Percentiles rank a stretch among this genome's conserved stretches.
phyloP scores from a whole-genome alignment of 176 grass and related monocot genomes.

The Juncus effusus region DNA sequence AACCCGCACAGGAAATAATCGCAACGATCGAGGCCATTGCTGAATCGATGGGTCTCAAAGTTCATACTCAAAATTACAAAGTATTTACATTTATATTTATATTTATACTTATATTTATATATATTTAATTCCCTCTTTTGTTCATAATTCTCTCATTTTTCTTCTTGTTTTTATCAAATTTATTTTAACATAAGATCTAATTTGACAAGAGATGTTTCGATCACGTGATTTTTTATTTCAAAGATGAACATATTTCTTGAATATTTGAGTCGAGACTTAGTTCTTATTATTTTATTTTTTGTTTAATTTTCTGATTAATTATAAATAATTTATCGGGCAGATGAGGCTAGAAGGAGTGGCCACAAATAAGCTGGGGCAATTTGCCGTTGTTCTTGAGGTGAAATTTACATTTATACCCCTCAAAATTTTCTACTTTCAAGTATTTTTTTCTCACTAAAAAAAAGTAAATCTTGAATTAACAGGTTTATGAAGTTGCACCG shows the following conservation, averaged over 20 bases:
- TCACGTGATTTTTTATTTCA: no score
- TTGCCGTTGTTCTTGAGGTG: slow-evolving; percentile 93
- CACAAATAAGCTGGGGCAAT: slow-evolving; percentile 49
- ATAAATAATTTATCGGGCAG: slow-evolving; percentile 32
- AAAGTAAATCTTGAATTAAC: slow-evolving; percentile 10
- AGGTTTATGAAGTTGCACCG: slow-evolving; percentile 95
- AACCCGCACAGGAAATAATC: slow-evolving; percentile 65
- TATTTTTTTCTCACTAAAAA: slow-evolving; percentile 30
- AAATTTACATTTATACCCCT: slow-evolving; percentile 1
- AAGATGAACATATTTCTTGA: slow-evolving; percentile 18
- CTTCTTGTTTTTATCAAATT: background rate
- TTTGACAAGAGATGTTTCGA: no score
- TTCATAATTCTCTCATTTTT: background rate
- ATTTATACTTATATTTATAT: background rate
- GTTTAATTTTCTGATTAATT: background rate
- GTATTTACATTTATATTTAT: slow-evolving; percentile 34
- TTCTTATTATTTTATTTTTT: slow-evolving; percentile 9
- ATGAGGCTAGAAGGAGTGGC: slow-evolving; percentile 75
- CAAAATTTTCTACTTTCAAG: slow-evolving; percentile 7
- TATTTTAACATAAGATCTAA: no score
- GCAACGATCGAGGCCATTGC: slow-evolving; percentile 66
- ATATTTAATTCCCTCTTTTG: background rate
- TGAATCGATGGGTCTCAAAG: slow-evolving; percentile 73
- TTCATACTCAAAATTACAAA: slow-evolving; percentile 93
- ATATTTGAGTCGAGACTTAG: background rate